phyloP scores from a whole-genome alignment of 345 rosid species.

The Populus ilicifolia region DNA sequence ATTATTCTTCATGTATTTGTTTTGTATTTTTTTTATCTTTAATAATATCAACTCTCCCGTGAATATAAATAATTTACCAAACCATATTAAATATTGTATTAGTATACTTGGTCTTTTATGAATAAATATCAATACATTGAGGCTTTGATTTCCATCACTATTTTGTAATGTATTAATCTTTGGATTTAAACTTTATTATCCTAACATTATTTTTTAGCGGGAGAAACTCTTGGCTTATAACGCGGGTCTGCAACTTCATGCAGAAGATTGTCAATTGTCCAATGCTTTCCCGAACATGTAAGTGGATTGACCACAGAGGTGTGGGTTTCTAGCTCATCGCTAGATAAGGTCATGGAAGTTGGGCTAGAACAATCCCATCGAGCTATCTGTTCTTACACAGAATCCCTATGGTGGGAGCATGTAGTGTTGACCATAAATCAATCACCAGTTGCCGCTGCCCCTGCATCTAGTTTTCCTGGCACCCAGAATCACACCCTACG shows the following conservation, averaged over 20 bases:
- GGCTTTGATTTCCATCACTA: no score
- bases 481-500: not conserved
- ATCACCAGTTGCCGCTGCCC: not conserved
- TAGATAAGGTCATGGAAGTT: not conserved
- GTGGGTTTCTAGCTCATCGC: not conserved
- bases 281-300: not conserved
- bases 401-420: slow-evolving; percentile 1
- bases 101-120: no score
- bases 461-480: not conserved
- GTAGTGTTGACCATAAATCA: not conserved
- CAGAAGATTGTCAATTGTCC: not conserved
- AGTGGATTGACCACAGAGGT: not conserved
- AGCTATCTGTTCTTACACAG: not conserved
- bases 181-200: not conserved
- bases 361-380: not conserved
- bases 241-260: not conserved
- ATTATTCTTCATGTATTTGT: no score
- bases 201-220: not conserved
- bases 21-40: no score
- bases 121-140: no score
- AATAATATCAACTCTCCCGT: no score
- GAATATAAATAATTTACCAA: no score
- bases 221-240: not conserved
- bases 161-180: not conserved
- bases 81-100: no score